Evolutionary conservation across 1,139 yeast species (phyloP), one percentile per base, ranked within the genome.

Genomic region (Pichia norvegensis): DNA sequence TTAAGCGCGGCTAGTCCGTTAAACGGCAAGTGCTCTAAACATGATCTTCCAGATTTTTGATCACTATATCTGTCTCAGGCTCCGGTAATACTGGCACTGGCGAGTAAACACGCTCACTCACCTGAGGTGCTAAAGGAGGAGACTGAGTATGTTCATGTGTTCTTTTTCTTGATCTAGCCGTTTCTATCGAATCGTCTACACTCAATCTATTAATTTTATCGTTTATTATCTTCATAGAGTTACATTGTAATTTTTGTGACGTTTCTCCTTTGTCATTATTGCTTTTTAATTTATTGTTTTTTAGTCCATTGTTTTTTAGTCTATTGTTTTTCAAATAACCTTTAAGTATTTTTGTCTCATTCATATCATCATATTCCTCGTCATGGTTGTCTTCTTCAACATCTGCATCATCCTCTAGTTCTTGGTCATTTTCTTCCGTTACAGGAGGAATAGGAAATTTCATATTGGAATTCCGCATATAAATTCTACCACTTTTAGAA

Each of bases 341-440:
- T 13, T 27, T 27, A 2, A 13, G 14, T 13, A 27, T 13, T 27
- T 27, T 27, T 17, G 35, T 31, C 9, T 31, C 20, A 17, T 17
- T 7, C 9, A 25, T 33, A 19, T 42, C 41, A 38, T 48, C 51
- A 21, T 41, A 36, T 25, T 40, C 31, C 14, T 27, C 42, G 14
- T 48, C 45, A 22, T 48, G 40, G 38, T 44, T 35, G 6, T 45
- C 50, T 23, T 46, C 50, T 23, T 44, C 52, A 14, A 45, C 36
- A 33, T 45, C 52, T 2, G 49, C 46, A 23, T 46, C 52, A 20
- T 46, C 52, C 25, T 46, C 52, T 10, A 40, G 16, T 14, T 36
- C 33, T 7, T 43, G 43, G 23, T 47, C 52, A 35, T 41, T 45
- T 29, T 47, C 52, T 25, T 47, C 48, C 4, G 46, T 42, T 11